Evolutionary conservation across 257 asterid species (phyloP), one percentile per base, ranked within the genome.

Genomic region (Forsythia viridissima): DNA sequence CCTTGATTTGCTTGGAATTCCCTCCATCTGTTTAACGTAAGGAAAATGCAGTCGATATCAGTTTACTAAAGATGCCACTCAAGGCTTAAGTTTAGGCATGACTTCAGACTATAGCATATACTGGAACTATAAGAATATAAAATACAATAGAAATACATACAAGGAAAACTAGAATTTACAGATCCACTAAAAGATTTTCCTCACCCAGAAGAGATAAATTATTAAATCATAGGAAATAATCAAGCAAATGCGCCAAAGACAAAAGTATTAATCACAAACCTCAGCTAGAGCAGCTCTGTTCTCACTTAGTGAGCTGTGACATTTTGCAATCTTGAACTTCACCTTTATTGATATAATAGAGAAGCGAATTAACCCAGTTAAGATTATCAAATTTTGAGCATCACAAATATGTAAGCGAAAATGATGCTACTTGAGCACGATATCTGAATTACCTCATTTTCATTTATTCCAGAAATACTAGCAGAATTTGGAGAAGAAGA

Each of bases 1-100:
- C 85, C 96, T 93, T 75, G 90, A 89, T 87, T 93, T 93, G 92
- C 89, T 91, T 67, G 98, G 97, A 84, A 96, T 90, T 67, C 94
- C 96, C 85, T 96, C 99, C 92, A 96, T 88, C 99, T 96, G 89
- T 73, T 68, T 76, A 74, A 73, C 66, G 52, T 51, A 72, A 7
- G 77, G 21, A 42, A 80, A 37, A 76, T 13, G 48, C 51, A 68
- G 73, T 76, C 78, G 78, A 36, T 36, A 42, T 10, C 37, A 55
- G 2, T 24, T 46, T 37, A 67, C 6, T 20, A 76, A 3, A 67
- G 71, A 51, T 24, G 48, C 37, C 11, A 15, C 42, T 73, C 48
- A 24, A 4, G 38, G 65, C 78, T 39, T 48, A 52, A 72, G 75
- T 59, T 55, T 30, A 30, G 75, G 76, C 46, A 59, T 70, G 71